Evolutionary conservation across 2,329 filamentous ascomycete genomes (phyloP), one percentile per base, ranked within the genome.

Genomic region (Achaetomium macrosporum): DNA sequence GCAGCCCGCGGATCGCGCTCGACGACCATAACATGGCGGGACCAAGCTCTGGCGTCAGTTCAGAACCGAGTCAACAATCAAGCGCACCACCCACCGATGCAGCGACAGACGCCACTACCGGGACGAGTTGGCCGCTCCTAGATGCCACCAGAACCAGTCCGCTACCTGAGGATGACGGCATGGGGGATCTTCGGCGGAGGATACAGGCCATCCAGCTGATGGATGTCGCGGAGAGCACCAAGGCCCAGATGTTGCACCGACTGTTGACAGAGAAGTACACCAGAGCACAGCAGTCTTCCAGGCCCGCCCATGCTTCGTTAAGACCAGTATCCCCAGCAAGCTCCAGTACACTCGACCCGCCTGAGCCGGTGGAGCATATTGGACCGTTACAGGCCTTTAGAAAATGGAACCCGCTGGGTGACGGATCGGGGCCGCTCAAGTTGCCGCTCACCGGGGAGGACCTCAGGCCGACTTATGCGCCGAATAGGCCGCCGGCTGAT

Each of bases 111-210:
- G 25, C 51, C n/a, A 20, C 15, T n/a, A 8, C 40, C 11, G 20
- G 16, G 5, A 6, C 47, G 19, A 25, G 17, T 42, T 49, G 43
- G 47, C 16, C 54, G 8, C 29, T 31, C 9, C 39, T 35, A 17
- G 52, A 50, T n/a, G 20, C n/a, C 19, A 40, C 30, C 7, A 45
- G 42, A 43, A 54, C 35, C 9, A 40, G 50, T 11, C 57, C 61
- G 30, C 42, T 90, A 39, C 87, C 88, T 1, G 88, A 85, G 64
- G 86, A 92, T 64, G 88, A 93, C 73, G 88, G 88, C 42, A 91
- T 89, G 84, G 75, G 78, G 16, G 69, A 72, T 50, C 68, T 92
- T 61, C 77, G 88, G 61, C 76, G 73, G 58, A 81, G 81, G 57
- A 90, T 93, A 59, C 76, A 86, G 54, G 74, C 73, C 19, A 85